A percentile compares a stretch with the other conserved stretches of the same genome.
These are phyloP conservation scores for Symbiodinium pilosum DNA, from an alignment of 73 alveolate genomes.

Conservation along the genomic window DNA sequence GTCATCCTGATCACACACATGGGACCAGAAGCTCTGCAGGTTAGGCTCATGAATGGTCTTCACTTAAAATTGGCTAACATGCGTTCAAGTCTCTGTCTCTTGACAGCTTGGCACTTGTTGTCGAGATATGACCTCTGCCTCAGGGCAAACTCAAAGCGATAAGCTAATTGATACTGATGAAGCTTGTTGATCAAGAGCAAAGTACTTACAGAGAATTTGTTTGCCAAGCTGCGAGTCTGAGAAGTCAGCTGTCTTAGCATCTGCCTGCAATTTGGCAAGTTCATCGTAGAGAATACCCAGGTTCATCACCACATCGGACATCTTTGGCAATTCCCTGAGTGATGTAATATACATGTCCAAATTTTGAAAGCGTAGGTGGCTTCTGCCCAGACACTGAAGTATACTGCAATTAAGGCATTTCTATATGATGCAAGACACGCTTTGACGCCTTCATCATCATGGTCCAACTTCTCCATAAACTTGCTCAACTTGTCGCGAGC, in stretches of 20 bases:
- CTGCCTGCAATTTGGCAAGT: not conserved
- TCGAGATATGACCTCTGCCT: not conserved
- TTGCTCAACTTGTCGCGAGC: conserved; percentile 10
- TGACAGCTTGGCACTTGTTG: not conserved
- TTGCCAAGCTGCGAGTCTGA: not conserved
- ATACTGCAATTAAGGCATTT: too few relatives aligned
- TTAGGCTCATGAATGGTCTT: too few relatives aligned
- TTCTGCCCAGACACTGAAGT: too few relatives aligned
- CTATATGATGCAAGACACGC: not conserved
- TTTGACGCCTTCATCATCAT: not conserved
- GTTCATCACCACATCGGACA: not conserved
- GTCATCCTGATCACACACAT: conserved; percentile 27
- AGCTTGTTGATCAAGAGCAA: not conserved
- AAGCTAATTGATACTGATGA: too few relatives aligned
- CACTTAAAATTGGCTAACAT: not conserved
- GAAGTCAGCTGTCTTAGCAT: not conserved
- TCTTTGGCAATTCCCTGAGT: not conserved
- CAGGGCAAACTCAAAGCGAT: too few relatives aligned
- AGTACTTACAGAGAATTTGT: not conserved
- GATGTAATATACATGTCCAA: too few relatives aligned
- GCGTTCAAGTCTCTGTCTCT: not conserved
- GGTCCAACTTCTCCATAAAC: not conserved
- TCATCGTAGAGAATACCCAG: conserved; percentile 12
- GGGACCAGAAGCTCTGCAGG: too few relatives aligned
- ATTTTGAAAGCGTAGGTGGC: not conserved